Base-by-base conservation (phyloP, 2,329 filamentous ascomycete genomes). In the Fusarium sp. region DNA sequence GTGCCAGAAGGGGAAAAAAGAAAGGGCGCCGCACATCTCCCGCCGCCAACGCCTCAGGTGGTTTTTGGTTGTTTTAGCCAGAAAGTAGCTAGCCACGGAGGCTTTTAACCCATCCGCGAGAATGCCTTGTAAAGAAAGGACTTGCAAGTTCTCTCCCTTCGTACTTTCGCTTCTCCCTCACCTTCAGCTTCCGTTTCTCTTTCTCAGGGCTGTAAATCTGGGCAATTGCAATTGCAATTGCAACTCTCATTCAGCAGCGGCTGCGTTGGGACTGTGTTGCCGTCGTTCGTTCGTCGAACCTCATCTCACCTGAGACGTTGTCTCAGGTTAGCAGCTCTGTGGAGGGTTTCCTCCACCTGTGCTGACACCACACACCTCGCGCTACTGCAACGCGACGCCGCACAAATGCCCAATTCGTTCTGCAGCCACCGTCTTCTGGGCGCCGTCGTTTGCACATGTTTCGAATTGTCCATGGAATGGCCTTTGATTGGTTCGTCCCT, bases 261-360 rank as follows among this genome's bases (percentile, higher is more conserved):
- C 39, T 47, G 31, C 47, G 39, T 56, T 48, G 31, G 28, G 31
- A 51, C 48, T 35, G 36, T 51, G 59, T 47, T 48, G 51, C 54
- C 66, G 66, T 56, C 47, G 54, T 56, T 70, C 60, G 73, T 63
- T 67, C 51, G 69, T 64, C 63, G 55, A 63, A 54, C 73, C 71
- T 76, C 69, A 77, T 66, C 72, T 79, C 75, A 82, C 80, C 80
- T 82, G 80, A 82, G 80, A 82, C 80, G 63, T 3, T 58, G 80
- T 82, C 80, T 81, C 80, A 81, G 80, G 80, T 81, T 74, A 74
- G 69, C 56, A 66, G 63, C 45, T 42, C 70, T 56, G 66, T 76
- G 70, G 70, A 75, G 74, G 61, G 70, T 63, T 63, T 65, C 71
- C 74, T 71, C 68, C 74, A 70, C 76, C 66, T 71, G 64, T 63